These are phyloP conservation scores for Alisma plantagoaquatica DNA, from an alignment of 106 monocot genomes.

Conservation along the genomic window DNA sequence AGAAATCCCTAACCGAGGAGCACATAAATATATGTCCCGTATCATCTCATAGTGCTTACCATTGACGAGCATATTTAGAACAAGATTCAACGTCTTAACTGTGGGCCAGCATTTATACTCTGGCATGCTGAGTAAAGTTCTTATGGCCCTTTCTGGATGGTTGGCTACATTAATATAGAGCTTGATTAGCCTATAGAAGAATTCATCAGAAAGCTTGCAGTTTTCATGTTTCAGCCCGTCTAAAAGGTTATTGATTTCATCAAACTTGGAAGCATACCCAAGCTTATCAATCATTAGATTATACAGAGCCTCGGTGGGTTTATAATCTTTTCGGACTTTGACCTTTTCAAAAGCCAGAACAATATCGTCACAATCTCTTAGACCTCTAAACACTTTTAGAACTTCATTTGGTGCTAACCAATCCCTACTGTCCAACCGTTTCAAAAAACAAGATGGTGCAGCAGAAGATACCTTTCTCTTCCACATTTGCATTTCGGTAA, in stretches of 20 bases:
- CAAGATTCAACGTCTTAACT: conserved; percentile 66
- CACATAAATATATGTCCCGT: conserved; percentile 44
- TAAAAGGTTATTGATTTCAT: conserved; percentile 32
- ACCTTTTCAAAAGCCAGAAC: conserved; percentile 27
- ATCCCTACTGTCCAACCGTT: conserved; percentile 48
- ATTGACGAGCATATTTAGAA: conserved; percentile 69
- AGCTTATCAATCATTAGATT: conserved; percentile 39
- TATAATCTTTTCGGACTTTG: conserved; percentile 47
- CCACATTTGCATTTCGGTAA: no score
- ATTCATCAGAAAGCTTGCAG: conserved; percentile 51
- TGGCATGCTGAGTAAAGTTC: conserved; percentile 49
- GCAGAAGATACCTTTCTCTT: no score
- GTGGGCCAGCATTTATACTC: conserved; percentile 57
- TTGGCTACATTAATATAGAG: conserved; percentile 53
- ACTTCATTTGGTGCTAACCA: conserved; percentile 79
- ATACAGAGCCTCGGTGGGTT: conserved; percentile 59
- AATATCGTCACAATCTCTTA: conserved; percentile 40
- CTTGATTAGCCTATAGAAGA: conserved; percentile 63
- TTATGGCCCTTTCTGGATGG: conserved; percentile 41
- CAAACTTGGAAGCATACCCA: conserved; percentile 32
- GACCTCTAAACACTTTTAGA: conserved; percentile 41
- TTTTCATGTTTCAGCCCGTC: conserved; percentile 38
- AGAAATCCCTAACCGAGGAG: conserved; percentile 46
- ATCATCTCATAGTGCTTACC: conserved; percentile 40
- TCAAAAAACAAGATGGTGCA: no score